Conservation (phyloP, 805 yeast species). For the Ogataea parapolymorpha region DNA sequence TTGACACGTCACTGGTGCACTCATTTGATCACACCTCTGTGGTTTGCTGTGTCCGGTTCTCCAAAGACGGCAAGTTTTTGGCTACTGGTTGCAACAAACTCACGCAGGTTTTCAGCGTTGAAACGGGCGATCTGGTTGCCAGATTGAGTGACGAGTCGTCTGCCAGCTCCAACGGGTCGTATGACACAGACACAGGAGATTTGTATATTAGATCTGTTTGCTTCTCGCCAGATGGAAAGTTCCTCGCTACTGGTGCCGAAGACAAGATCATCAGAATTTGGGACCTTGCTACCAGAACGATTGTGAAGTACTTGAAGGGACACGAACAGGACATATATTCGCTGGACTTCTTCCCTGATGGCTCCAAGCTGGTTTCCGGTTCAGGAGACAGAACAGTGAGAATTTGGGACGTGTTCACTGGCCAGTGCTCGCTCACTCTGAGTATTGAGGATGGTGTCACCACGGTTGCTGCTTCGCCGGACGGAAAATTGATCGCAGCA, state of each 20-base stretch:
- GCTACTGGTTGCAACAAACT: constrained; percentile 98
- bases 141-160: constrained; percentile 77
- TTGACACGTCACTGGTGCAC: constrained; percentile 86
- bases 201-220: constrained; percentile 93
- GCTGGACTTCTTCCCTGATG: constrained; percentile 90
- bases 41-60: constrained; percentile 94
- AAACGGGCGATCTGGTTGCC: constrained; percentile 86
- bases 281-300: constrained; percentile 84
- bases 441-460: constrained; percentile 97
- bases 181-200: constrained; percentile 71
- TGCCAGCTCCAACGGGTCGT: constrained; percentile 40
- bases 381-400: constrained; percentile 96
- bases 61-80: constrained; percentile 83
- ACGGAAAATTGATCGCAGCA: constrained; percentile 91
- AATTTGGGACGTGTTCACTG: constrained; percentile 91
- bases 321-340: constrained; percentile 98
- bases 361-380: constrained; percentile 89
- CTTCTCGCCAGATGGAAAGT: constrained; percentile 92
- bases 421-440: constrained; percentile 83
- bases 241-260: constrained; percentile 91
- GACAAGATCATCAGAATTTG: constrained; percentile 90
- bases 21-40: constrained; percentile 91
- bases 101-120: constrained; percentile 90
- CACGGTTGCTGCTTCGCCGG: constrained; percentile 95
- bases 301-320: constrained; percentile 82